phyloP scores from a whole-genome alignment of 1,139 yeast genomes.

The Maudiozyma humilis region DNA sequence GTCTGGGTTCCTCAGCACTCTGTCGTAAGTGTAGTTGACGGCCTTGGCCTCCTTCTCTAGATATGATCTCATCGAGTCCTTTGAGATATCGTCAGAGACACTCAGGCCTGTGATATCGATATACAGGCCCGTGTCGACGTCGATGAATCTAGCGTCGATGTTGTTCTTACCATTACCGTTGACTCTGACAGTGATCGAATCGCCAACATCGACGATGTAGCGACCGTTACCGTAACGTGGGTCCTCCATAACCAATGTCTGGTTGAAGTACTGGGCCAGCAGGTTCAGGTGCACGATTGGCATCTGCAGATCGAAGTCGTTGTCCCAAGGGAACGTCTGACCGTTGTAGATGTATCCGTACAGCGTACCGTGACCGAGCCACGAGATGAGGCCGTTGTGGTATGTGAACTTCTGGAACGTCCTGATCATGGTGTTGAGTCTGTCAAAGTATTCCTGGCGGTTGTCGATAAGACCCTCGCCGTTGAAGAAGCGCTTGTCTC shows the following conservation, averaged over 20 bases:
- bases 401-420: slow-evolving; percentile 54
- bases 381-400: slow-evolving; percentile 43
- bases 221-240: slow-evolving; percentile 56
- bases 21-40: slow-evolving; percentile 16
- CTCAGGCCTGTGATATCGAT: slow-evolving; percentile 59
- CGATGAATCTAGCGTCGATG: slow-evolving; percentile 78
- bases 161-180: slow-evolving; percentile 49
- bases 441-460: slow-evolving; percentile 35
- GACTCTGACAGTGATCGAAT: slow-evolving; percentile 34
- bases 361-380: slow-evolving; percentile 64
- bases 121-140: slow-evolving; percentile 65
- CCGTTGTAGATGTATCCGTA: slow-evolving; percentile 69
- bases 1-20: neutral
- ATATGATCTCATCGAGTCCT: slow-evolving; percentile 8
- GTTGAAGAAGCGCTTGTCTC: slow-evolving; percentile 66
- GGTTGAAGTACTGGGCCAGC: slow-evolving; percentile 47
- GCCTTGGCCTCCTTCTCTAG: slow-evolving; percentile 21
- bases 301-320: slow-evolving; percentile 63
- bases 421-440: slow-evolving; percentile 46
- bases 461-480: slow-evolving; percentile 37
- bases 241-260: slow-evolving; percentile 51
- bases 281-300: slow-evolving; percentile 48
- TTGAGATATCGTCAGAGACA: slow-evolving; percentile 16
- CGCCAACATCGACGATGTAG: slow-evolving; percentile 46
- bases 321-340: slow-evolving; percentile 62